Evolutionary conservation across 2,329 filamentous ascomycete genomes (phyloP), one percentile per base, ranked within the genome.

Genomic region (Trichoderma atrobrunneum): DNA sequence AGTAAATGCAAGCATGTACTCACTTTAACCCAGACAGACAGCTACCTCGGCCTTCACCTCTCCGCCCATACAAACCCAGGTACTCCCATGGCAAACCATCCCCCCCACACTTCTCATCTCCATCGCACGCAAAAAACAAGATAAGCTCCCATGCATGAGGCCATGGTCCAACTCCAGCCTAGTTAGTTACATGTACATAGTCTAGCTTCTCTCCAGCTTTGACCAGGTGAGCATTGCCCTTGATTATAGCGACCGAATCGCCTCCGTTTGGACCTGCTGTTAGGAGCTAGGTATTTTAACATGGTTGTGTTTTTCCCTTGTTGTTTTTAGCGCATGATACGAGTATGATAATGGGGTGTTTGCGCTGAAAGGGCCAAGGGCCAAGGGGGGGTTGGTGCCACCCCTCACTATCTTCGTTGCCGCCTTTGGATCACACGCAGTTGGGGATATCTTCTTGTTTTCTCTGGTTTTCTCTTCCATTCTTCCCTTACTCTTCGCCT

Each of bases 121-220:
- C 48, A 65, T 51, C 36, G 36, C 34, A 36, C 34, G 54, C 21
- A 63, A 26, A 24, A 43, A 34, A 65, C 30, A 61, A 68, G 65
- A 68, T 68, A 68, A 68, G 65, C 65, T 68, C 62, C 18, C 26
- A 72, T 72, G 70, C 70, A 72, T 61, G 70, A 34, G 57, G 14
- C 56, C 61, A 43, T 60, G 56, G 24, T 26, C 51, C 60, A 43
- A 63, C 21, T 28, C n/a, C 34, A 62, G 60, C 14, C 24, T 51
- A 69, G 28, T 28, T 6, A n/a, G 3, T n/a, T 5, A n/a, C n/a
- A n/a, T n/a, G n/a, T n/a, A n/a, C 11, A 1, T 10, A n/a, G n/a
- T 21, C 43, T 51, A 51, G 43, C 43, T 21, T 51, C 43, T 43
- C 7, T 51, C 48, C 48, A 54, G 48, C 48, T 54, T 54, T 54